phyloP scores from a whole-genome alignment of 371 early-diverging fungal genomes.

The Thermomucor indicae-seudaticae region DNA sequence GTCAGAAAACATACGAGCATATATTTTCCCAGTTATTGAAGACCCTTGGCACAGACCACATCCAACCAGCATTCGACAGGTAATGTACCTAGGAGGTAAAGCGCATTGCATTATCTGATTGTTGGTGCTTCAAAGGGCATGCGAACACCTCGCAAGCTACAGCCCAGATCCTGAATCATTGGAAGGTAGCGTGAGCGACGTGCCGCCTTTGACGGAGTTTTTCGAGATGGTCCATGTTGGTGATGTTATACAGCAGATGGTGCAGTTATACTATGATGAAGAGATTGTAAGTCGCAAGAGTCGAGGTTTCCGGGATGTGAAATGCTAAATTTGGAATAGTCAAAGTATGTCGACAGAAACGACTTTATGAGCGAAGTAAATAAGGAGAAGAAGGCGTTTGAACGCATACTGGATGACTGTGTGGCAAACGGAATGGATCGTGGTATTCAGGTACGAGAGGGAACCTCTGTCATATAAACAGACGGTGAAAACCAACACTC shows the following conservation, averaged over 20 bases:
- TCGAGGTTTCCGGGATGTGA: neutral
- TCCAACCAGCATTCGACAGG: constrained; percentile 66
- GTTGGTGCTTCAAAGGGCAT: constrained; percentile 42
- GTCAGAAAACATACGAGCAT: constrained; percentile 54
- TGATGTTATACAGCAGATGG: constrained; percentile 85
- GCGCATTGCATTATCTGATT: neutral
- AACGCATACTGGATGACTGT: constrained; percentile 74
- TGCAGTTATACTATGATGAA: constrained; percentile 81
- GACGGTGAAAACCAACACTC: neutral
- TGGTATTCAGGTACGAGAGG: constrained; percentile 58
- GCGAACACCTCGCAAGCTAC: constrained; percentile 49
- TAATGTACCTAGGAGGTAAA: constrained; percentile 18
- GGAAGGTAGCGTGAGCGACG: constrained; percentile 17
- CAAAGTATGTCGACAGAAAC: constrained; percentile 66
- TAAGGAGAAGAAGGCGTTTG: constrained; percentile 81
- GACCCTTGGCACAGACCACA: constrained; percentile 58
- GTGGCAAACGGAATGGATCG: constrained; percentile 87
- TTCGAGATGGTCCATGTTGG: constrained; percentile 86
- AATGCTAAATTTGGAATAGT: constrained; percentile 4
- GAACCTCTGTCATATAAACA: neutral
- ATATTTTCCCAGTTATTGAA: constrained; percentile 60
- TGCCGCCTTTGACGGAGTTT: constrained; percentile 67
- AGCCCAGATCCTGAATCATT: constrained; percentile 37
- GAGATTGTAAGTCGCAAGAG: constrained; percentile 38
- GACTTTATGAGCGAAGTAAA: constrained; percentile 82